Conservation (phyloP, 495 filamentous ascomycete species). For the Podospora anserina region DNA sequence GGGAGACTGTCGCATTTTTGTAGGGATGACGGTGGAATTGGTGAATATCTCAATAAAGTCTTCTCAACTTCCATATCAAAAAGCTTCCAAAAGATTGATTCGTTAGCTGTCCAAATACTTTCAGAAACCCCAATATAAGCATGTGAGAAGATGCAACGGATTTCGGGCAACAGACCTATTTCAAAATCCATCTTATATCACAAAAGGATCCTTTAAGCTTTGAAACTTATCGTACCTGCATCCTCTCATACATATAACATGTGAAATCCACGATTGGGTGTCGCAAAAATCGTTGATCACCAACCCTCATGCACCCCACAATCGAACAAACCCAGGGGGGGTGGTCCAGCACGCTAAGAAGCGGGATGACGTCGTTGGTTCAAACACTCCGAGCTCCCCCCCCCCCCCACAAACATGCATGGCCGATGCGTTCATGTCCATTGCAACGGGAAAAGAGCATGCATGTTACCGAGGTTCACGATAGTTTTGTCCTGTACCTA, state of each 20-base stretch:
- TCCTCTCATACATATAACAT: not conserved
- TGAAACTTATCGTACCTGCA: not conserved
- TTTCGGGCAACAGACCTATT: too few relatives aligned
- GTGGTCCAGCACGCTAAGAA: not conserved
- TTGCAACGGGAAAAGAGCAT: not conserved
- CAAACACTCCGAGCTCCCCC: not conserved
- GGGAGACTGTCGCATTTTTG: too few relatives aligned
- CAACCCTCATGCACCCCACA: not conserved
- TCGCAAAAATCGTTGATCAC: not conserved
- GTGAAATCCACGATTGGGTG: not conserved
- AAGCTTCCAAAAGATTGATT: too few relatives aligned
- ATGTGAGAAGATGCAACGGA: too few relatives aligned
- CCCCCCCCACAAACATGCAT: not conserved
- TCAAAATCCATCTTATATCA: not conserved
- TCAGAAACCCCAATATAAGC: too few relatives aligned
- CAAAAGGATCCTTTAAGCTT: not conserved
- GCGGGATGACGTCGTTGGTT: not conserved
- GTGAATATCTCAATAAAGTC: too few relatives aligned
- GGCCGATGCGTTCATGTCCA: not conserved
- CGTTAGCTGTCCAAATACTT: too few relatives aligned
- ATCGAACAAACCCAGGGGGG: too few relatives aligned
- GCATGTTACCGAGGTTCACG: not conserved
- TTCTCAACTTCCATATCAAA: too few relatives aligned
- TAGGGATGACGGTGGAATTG: too few relatives aligned
- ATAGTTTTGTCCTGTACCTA: not conserved